Conservation (phyloP, 2,329 filamentous ascomycete genomes). For the Hawksworthiomyces lignivorus region DNA sequence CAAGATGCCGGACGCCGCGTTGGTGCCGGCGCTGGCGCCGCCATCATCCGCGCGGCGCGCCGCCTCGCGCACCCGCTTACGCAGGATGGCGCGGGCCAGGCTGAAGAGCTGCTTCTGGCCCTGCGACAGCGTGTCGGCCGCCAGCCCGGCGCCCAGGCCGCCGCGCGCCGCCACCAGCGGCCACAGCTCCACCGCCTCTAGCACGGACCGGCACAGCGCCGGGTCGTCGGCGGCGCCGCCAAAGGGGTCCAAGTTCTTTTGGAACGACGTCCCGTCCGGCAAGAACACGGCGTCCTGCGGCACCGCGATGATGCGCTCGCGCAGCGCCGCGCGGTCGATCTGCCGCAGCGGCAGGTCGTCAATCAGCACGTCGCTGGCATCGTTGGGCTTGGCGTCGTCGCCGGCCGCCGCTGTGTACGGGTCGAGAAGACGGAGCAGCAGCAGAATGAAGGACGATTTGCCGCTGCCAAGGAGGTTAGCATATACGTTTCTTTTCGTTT, state of each 20-base stretch:
- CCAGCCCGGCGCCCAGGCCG: conserved; percentile 28
- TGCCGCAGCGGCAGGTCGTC: conserved; percentile 30
- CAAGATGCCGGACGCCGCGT: conserved; percentile 17
- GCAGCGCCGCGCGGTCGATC: conserved; percentile 34
- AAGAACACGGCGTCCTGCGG: conserved; percentile 49
- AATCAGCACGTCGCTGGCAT: conserved; percentile 28
- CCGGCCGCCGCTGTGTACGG: conserved; percentile 15
- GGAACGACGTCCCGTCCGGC: conserved; percentile 28
- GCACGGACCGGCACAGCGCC: conserved; percentile 23
- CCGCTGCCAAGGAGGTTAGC: conserved; percentile 25
- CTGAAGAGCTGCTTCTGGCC: conserved; percentile 60
- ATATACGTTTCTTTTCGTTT: background rate
- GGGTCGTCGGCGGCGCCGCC: conserved; percentile 23
- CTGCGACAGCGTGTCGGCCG: conserved; percentile 41
- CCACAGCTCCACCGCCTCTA: conserved; percentile 28
- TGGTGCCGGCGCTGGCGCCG: background rate
- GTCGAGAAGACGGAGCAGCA: conserved; percentile 34
- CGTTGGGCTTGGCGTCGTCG: background rate
- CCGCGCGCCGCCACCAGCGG: conserved; percentile 19
- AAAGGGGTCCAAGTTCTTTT: conserved; percentile 36
- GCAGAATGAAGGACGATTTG: conserved; percentile 35
- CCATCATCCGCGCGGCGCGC: background rate
- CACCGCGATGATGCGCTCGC: conserved; percentile 41
- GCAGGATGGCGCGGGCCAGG: conserved; percentile 50
- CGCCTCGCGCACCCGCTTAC: conserved; percentile 18